Conservation (phyloP, 257 asterid genomes). For the Fraxinus anomala region DNA sequence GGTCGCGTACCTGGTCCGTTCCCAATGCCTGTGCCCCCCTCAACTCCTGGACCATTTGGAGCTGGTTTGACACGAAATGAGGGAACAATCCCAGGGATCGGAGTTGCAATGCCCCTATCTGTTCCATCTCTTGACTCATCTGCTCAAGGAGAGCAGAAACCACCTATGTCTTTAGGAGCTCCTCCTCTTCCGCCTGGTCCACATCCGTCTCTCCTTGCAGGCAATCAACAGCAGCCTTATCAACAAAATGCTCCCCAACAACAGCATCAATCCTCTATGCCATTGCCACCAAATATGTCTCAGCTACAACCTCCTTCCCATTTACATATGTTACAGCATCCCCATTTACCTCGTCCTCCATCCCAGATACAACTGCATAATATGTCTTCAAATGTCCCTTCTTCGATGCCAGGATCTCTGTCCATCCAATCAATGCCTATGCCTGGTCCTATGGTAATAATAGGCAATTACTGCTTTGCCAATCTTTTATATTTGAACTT, state of each 20-base stretch:
- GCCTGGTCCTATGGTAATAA: conserved; percentile 72
- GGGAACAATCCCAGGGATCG: conserved; percentile 96
- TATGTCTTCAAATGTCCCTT: conserved; percentile 53
- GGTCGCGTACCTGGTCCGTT: conserved; percentile 64
- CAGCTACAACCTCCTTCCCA: conserved; percentile 71
- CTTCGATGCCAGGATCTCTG: conserved; percentile 67
- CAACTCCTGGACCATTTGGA: conserved; percentile 86
- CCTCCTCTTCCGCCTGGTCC: conserved; percentile 99
- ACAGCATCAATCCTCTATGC: conserved; percentile 64
- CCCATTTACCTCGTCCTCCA: conserved; percentile 87
- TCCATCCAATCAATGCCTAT: conserved; percentile 45
- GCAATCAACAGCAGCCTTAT: conserved; percentile 81
- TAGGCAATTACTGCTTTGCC: background rate
- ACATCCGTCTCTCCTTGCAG: conserved; percentile 79
- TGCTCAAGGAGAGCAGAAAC: conserved; percentile 79
- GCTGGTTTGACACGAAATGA: conserved; percentile 78
- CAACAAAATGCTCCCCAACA: conserved; percentile 65
- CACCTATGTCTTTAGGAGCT: conserved; percentile 60
- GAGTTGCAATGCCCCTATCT: conserved; percentile 93
- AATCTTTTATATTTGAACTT: background rate
- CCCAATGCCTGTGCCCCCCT: conserved; percentile 64
- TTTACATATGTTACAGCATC: conserved; percentile 67
- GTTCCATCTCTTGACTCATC: conserved; percentile 69
- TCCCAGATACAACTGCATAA: conserved; percentile 61
- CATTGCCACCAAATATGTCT: conserved; percentile 65